These are phyloP conservation scores for Colletotrichum horii DNA, from an alignment of 2,329 filamentous ascomycete genomes.

Conservation along the genomic window DNA sequence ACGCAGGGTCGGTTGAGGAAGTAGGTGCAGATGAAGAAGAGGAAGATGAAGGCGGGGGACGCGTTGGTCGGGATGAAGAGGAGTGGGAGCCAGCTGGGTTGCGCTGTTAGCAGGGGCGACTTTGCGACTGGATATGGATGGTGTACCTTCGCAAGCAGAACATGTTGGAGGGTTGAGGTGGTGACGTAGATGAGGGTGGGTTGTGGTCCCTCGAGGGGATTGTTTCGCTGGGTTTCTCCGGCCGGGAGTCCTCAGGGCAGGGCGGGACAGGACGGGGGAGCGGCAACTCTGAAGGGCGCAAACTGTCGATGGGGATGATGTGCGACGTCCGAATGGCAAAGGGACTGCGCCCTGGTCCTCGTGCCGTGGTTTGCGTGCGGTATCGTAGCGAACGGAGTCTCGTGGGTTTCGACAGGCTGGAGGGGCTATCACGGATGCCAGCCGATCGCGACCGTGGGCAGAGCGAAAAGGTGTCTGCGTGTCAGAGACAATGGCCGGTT, in stretches of 20 bases:
- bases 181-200: not conserved
- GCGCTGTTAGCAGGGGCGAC: slow-evolving; percentile 11
- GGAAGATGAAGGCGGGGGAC: slow-evolving; percentile 83
- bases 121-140: not conserved
- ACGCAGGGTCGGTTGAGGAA: slow-evolving; percentile 96
- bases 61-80: slow-evolving; percentile 89
- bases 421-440: not conserved
- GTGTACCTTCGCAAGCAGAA: slow-evolving; percentile 67
- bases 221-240: not conserved
- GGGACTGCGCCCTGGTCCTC: not conserved
- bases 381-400: not conserved
- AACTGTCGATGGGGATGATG: not conserved
- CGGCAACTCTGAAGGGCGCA: not conserved
- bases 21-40: slow-evolving; percentile 92
- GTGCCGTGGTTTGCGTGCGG: not conserved
- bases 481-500: not conserved
- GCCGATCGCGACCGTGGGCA: not conserved
- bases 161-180: slow-evolving; percentile 41
- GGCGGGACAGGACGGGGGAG: not conserved
- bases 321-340: not conserved
- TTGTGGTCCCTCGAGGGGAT: not conserved
- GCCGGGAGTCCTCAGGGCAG: not conserved
- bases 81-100: slow-evolving; percentile 77
- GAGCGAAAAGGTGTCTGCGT: not conserved
- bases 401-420: not conserved